A percentile compares a stretch with the other conserved stretches of the same genome.
Conservation (phyloP, 2,329 filamentous ascomycete species). For the Fusarium newnesense region DNA sequence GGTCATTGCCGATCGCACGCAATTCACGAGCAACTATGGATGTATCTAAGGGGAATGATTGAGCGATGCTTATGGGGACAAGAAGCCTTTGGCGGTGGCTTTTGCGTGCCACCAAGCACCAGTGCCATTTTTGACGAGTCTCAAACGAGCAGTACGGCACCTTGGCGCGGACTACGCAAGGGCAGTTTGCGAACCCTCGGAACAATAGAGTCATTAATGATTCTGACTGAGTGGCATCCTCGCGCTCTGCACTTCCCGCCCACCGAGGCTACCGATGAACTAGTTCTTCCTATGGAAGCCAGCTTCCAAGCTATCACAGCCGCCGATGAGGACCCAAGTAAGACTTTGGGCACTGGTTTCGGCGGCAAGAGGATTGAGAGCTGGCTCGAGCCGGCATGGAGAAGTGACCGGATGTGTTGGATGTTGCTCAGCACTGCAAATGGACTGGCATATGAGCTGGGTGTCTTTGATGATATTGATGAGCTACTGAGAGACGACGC, state of each 20-base stretch:
- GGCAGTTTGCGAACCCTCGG: constrained; percentile 89
- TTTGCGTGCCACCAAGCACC: constrained; percentile 75
- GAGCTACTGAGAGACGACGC: constrained; percentile 70
- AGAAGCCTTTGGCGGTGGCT: constrained; percentile 91
- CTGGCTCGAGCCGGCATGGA: constrained; percentile 96
- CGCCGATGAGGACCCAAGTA: constrained; percentile 48
- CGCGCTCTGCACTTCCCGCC: constrained; percentile 93
- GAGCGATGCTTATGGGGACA: constrained; percentile 95
- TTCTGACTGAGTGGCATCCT: constrained; percentile 97
- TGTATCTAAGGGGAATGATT: constrained; percentile 93
- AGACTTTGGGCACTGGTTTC: constrained; percentile 63
- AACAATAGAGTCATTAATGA: constrained; percentile 92
- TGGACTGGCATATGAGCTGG: constrained; percentile 90
- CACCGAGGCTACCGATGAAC: constrained; percentile 77
- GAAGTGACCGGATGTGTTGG: constrained; percentile 96
- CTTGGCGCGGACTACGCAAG: constrained; percentile 76
- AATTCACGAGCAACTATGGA: constrained; percentile 96
- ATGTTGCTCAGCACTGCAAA: constrained; percentile 94
- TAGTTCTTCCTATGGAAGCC: constrained; percentile 71
- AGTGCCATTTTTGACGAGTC: constrained; percentile 63
- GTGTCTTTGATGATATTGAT: constrained; percentile 92
- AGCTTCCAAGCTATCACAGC: constrained; percentile 54
- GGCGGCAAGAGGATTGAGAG: constrained; percentile 89
- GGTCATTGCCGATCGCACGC: constrained; percentile 86
- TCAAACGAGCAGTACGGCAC: constrained; percentile 74